A percentile compares a stretch with the other conserved stretches of the same genome.
Conservation (phyloP, 2,329 filamentous ascomycete genomes). For the Scopulariopsis brevicaulis region DNA sequence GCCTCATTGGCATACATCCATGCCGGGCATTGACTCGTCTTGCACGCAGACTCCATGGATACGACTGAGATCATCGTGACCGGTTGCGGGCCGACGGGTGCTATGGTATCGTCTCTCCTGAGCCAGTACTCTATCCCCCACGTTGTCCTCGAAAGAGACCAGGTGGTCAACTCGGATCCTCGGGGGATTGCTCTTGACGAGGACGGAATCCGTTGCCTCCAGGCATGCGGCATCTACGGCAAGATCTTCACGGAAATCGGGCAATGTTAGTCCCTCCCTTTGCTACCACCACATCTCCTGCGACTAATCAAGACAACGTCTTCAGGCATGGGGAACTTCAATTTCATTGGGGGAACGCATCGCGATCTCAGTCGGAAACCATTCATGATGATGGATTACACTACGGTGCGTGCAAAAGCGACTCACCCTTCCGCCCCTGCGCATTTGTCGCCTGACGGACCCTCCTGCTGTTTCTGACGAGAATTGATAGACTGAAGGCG, state of each 20-base stretch:
- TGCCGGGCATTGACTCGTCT: background rate
- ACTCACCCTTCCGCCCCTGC: background rate
- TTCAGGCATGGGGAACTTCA: slow-evolving; percentile 6
- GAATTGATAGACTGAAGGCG: slow-evolving; percentile 12
- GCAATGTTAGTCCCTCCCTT: slow-evolving; percentile 5
- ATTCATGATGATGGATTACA: slow-evolving; percentile 9
- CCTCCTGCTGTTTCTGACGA: background rate
- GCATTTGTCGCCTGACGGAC: background rate
- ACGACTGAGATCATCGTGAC: slow-evolving; percentile 13
- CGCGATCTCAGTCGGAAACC: slow-evolving; percentile 5
- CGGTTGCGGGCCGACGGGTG: slow-evolving; percentile 15
- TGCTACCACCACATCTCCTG: background rate
- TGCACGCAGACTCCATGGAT: slow-evolving; percentile 4
- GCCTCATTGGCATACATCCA: background rate
- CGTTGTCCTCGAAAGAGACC: slow-evolving; percentile 15
- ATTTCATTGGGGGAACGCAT: slow-evolving; percentile 7
- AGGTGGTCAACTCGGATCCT: slow-evolving; percentile 14
- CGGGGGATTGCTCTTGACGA: slow-evolving; percentile 18
- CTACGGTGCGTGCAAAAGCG: slow-evolving; percentile 4
- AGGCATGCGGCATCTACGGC: slow-evolving; percentile 13
- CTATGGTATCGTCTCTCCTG: slow-evolving; percentile 12
- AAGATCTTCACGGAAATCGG: slow-evolving; percentile 13
- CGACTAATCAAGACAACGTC: background rate
- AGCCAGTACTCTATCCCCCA: slow-evolving; percentile 7
- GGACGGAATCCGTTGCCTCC: slow-evolving; percentile 15